Base-by-base conservation (phyloP, 495 filamentous ascomycete genomes). In the Neurospora sublineolata region DNA sequence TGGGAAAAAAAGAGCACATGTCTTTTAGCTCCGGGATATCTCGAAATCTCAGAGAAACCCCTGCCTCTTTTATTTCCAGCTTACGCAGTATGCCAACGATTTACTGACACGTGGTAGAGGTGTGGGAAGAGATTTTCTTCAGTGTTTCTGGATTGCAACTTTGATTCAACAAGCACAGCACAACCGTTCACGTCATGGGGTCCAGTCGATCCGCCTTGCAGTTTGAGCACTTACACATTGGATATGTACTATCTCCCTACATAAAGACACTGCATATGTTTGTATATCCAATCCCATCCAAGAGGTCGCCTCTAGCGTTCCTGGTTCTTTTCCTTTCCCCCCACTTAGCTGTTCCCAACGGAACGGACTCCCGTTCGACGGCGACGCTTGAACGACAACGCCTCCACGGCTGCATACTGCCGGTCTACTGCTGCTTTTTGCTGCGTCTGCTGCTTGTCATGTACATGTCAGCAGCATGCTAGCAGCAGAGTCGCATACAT, bases 61-160 rank as follows among this genome's bases (percentile, higher is more conserved):
- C 60, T 4, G 46, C 46, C 14, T 73, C 39, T 69, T 60, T 46
- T 38, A 68, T 69, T 64, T 18, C 52, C 12, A 30, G 18, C 52
- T 30, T 33, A 4, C 41, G 37, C 37, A 52, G 37, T 39, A 70
- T 79, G 18, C 76, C 78, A 79, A 78, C 78, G 69, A 73, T 69
- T 68, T 74, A 41, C 60, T 77, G 78, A 79, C 78, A 79, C 78
- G 78, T 79, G 78, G 78, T 77, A 33, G 39, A 40, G 75, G 68
- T 60, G 67, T 33, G 71, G 73, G 60, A 74, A 72, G 37, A 37
- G 20, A 46, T 16, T 27, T 36, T 27, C 16, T 70, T 18, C 69
- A 41, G 16, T 30, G 33, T 70, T n/a, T 70, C 69, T 37, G 37
- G n/a, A 67, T 52, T 38, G 70, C 40, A 70, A 67, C 23, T 52